phyloP scores from a whole-genome alignment of 129 eudicot genomes.

The Arctium minus region DNA sequence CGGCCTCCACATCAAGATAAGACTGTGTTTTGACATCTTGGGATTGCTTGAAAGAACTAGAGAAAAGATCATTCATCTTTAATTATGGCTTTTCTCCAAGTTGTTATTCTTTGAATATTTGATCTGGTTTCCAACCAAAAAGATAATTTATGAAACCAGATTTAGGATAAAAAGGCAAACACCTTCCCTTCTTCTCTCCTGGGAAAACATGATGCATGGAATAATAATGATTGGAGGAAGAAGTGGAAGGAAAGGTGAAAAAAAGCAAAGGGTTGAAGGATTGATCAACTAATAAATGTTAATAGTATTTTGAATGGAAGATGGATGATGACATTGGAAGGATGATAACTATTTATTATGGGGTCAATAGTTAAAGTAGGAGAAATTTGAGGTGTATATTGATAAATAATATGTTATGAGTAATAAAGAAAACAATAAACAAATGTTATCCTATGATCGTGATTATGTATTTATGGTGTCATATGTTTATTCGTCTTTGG shows the following conservation, averaged over 20 bases:
- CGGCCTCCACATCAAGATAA: slow-evolving; percentile 54
- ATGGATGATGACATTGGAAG: slow-evolving; percentile 1
- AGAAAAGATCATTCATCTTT: slow-evolving; percentile 88
- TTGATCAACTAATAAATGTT: slow-evolving; percentile 20
- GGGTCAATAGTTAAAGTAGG: slow-evolving; percentile 29
- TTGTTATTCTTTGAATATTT: neutral
- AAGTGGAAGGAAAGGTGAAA: slow-evolving; percentile 60
- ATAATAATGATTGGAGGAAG: slow-evolving; percentile 39
- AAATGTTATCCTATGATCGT: too few species aligned
- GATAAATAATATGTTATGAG: too few species aligned
- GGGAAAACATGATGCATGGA: slow-evolving; percentile 14
- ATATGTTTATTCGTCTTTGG: too few species aligned
- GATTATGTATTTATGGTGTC: too few species aligned
- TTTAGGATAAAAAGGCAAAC: neutral
- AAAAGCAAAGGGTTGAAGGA: neutral
- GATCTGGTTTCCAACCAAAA: slow-evolving; percentile 24
- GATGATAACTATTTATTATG: slow-evolving; percentile 10
- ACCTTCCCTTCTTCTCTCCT: slow-evolving; percentile 60
- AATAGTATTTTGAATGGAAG: slow-evolving; percentile 19
- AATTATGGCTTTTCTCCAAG: neutral
- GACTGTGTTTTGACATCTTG: slow-evolving; percentile 32
- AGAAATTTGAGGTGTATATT: neutral
- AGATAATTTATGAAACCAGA: neutral
- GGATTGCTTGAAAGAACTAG: slow-evolving; percentile 54
- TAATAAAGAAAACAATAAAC: too few species aligned